Base-by-base conservation (phyloP, 2,329 filamentous ascomycete species). In the Colletotrichum plurivorum region DNA sequence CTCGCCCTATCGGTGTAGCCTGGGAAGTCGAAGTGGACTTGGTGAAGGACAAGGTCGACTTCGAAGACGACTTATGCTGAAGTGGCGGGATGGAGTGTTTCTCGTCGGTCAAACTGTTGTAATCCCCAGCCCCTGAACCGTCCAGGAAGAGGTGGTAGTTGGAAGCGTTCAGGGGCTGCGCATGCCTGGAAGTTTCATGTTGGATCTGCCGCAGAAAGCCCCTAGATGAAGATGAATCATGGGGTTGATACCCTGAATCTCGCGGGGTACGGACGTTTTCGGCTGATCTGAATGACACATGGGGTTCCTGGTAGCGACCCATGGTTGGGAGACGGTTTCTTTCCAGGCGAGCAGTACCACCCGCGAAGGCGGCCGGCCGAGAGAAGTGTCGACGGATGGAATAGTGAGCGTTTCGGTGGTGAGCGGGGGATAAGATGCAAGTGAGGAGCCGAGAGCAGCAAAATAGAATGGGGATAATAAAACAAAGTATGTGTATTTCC, bases 111-210 rank as follows among this genome's bases (percentile, higher is more conserved):
- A 60, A 60, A 12, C 53, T 22, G 8, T 36, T 22, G 46, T 59
- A 51, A 9, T 59, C 60, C n/a, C 27, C 22, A 41, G 67, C 59
- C 16, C 63, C 58, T n/a, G 67, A 67, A 41, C 67, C 67, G 52
- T 70, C 67, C 16, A 65, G 49, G 12, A 18, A 59, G 15, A 70
- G 60, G 25, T 67, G 46, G 46, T 58, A 67, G 39, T 54, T 20
- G 41, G 15, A 39, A 10, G 52, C 39, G 10, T 39, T 27, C n/a
- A 62, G 25, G 8, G 16, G 49, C 7, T 48, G 59, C 39, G 39
- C 31, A 2, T n/a, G 39, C 10, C 39, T 53, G 3, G 59, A 25
- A 13, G 12, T 54, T 13, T 62, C n/a, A 13, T 46, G 46, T 18
- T 54, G 31, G 15, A 54, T 46, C 45, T 62, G 12, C 59, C 49